Conservation (phyloP, 495 filamentous ascomycete species). For the Massariosphaeria phaeospora region DNA sequence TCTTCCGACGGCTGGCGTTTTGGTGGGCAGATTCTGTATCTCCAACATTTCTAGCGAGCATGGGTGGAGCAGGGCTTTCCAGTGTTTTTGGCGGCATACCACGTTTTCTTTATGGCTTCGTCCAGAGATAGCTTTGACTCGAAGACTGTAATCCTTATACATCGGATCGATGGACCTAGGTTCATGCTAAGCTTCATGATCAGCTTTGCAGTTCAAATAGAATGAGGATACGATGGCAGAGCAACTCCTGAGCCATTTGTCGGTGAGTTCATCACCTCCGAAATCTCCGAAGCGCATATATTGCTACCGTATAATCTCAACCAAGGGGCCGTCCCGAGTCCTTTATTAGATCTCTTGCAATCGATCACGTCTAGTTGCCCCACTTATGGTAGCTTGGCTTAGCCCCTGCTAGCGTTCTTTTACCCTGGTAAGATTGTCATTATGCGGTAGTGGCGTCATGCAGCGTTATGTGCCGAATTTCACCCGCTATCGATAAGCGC, state of each 20-base stretch:
- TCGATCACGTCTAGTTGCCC: too few species aligned
- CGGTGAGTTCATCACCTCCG: too few species aligned
- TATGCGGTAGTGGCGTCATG: neutral
- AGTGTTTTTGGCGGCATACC: constrained; percentile 29
- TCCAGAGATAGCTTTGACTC: neutral
- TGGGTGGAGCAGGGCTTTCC: constrained; percentile 32
- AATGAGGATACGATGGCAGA: constrained; percentile 12
- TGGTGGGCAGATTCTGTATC: constrained; percentile 9
- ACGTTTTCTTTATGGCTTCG: constrained; percentile 9
- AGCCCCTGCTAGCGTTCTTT: too few species aligned
- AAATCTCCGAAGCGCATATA: too few species aligned
- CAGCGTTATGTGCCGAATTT: neutral
- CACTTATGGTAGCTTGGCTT: too few species aligned
- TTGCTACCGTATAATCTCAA: too few species aligned
- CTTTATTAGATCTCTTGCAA: too few species aligned
- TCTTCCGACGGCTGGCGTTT: constrained; percentile 23
- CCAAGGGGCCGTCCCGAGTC: too few species aligned
- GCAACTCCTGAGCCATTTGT: neutral
- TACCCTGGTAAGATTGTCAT: too few species aligned
- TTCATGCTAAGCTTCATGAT: too few species aligned
- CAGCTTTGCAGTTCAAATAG: constrained; percentile 22
- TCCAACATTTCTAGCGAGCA: constrained; percentile 33
- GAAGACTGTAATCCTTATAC: constrained; percentile 21
- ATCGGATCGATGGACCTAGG: constrained; percentile 17
- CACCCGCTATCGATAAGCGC: constrained; percentile 11